Base-by-base conservation (phyloP, 2,329 filamentous ascomycete genomes). In the Calonectria fujianensis region DNA sequence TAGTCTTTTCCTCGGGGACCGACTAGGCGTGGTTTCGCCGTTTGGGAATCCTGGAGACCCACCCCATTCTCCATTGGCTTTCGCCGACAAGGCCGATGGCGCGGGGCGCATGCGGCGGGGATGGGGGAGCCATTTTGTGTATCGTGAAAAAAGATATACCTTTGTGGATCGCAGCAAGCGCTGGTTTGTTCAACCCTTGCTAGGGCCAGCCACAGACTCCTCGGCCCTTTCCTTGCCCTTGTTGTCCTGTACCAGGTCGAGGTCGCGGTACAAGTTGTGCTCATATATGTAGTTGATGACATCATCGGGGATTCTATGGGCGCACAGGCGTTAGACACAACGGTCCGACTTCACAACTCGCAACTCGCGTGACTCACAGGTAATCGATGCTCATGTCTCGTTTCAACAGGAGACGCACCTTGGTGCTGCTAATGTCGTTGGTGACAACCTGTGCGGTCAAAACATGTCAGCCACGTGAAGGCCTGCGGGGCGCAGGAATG, bases 361-460 rank as follows among this genome's bases (percentile, higher is more conserved):
- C 29, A 29, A 32, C 35, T 48, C 20, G 51, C 27, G 14, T n/a
- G 29, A 80, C 83, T 71, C 72, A 85, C 83, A 85, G 80, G 82
- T 96, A 96, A 76, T 94, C 91, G 64, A 97, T 94, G 79, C 93
- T 96, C 93, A 97, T 94, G 77, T 95, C 92, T 81, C 94, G 90
- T 81, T 94, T 91, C 41, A 96, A 84, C 82, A 97, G 95, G 4
- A 97, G 87, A 52, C 96, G 92, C 75, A 98, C 96, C 87, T 98
- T 93, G 16, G 91, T 93, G 76, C 93, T 96, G 81, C 93, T 95
- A 72, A 97, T 93, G 81, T 97, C 94, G 83, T 96, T 96, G 79
- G 98, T 96, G 67, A 98, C 91, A 41, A 85, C 82, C 85, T 98
- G 41, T 32, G 27, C 45, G 27, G 50, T 75, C 57, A 72, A 57